Percentiles rank a stretch among this genome's conserved stretches.
Evolutionary conservation across 2,329 filamentous ascomycete genomes (phyloP).

Genomic region (Elsinoe batatas): DNA sequence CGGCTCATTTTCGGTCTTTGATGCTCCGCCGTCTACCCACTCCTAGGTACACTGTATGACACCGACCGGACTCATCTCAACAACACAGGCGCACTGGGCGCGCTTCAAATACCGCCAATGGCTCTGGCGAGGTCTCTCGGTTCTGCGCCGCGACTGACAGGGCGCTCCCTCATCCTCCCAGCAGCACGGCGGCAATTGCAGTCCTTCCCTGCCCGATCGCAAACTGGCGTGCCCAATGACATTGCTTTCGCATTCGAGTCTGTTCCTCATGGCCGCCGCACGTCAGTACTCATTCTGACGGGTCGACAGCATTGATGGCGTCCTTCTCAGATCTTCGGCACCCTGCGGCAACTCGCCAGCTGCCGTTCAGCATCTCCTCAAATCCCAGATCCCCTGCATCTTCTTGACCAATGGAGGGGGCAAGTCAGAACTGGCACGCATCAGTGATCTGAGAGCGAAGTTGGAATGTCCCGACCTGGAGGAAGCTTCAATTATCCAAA

Average conservation of each 20-base stretch:
- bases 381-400: constrained; percentile 76
- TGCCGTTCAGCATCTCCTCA: constrained; percentile 62
- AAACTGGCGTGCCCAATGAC: constrained; percentile 24
- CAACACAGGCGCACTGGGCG: neutral
- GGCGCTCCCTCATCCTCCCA: no score
- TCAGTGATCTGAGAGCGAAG: constrained; percentile 57
- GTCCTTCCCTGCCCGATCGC: neutral
- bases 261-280: constrained; percentile 15
- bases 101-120: no score
- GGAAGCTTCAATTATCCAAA: constrained; percentile 68
- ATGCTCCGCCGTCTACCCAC: neutral
- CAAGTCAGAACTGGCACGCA: constrained; percentile 64
- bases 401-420: constrained; percentile 94
- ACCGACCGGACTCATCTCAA: neutral
- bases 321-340: constrained; percentile 74
- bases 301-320: constrained; percentile 68
- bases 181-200: neutral
- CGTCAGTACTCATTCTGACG: neutral
- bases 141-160: no score
- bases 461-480: constrained; percentile 53
- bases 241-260: constrained; percentile 51
- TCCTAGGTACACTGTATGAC: neutral
- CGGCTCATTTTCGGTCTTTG: constrained; percentile 3
- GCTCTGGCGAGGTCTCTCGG: no score
- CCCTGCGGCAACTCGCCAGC: constrained; percentile 69